These are phyloP conservation scores for Collybia nuda DNA, from an alignment of 768 basidiomycete species.

Conservation along the genomic window DNA sequence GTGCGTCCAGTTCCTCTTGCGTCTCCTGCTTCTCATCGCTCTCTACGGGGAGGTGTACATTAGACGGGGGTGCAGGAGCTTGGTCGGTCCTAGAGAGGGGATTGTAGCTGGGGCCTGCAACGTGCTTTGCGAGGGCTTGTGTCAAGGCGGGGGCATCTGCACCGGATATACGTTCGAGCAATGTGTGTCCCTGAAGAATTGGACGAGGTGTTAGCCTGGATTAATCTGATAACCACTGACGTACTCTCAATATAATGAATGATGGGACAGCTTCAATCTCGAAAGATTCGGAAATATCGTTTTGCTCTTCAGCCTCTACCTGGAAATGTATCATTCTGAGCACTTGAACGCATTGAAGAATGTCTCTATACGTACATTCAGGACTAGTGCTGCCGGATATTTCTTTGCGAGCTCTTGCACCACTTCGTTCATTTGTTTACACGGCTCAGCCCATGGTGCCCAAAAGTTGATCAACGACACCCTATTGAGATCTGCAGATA, in stretches of 20 bases:
- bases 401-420: conserved; percentile 72
- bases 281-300: conserved; percentile 90
- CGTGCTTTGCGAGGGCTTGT: conserved; percentile 58
- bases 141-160: conserved; percentile 74
- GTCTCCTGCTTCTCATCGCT: conserved; percentile 41
- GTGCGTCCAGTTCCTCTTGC: conserved; percentile 60
- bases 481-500: conserved; percentile 74
- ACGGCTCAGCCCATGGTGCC: conserved; percentile 92
- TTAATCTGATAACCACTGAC: conserved; percentile 13
- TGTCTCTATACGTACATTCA: conserved; percentile 59
- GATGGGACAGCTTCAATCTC: conserved; percentile 88
- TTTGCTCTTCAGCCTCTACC: conserved; percentile 81
- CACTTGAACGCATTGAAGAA: background rate
- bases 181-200: conserved; percentile 73
- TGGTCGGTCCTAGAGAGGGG: conserved; percentile 37
- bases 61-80: conserved; percentile 31
- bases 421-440: conserved; percentile 78
- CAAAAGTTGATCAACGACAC: conserved; percentile 90
- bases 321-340: conserved; percentile 22
- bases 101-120: conserved; percentile 18
- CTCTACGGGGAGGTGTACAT: conserved; percentile 6
- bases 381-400: conserved; percentile 65
- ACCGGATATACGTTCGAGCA: conserved; percentile 77
- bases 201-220: background rate
- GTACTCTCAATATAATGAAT: conserved; percentile 78